Conservation (phyloP, 2,329 filamentous ascomycete species). For the Blastomyces percursus region DNA sequence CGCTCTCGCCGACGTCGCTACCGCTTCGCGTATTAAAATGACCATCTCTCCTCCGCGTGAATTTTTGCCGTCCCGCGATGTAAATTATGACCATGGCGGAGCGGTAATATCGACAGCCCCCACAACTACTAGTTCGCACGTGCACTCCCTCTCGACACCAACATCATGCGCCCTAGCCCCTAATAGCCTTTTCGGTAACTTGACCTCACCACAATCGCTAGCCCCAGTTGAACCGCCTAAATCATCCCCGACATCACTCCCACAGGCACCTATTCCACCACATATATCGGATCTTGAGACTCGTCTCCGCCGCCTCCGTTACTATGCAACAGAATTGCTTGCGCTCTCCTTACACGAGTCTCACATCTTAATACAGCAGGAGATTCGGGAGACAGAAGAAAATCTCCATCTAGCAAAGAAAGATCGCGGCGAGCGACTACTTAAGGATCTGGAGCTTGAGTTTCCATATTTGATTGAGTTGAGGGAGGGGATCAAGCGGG, state of each 20-base stretch:
- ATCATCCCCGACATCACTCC: constrained; percentile 2
- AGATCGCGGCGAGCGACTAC: constrained; percentile 12
- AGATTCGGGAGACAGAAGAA: constrained; percentile 15
- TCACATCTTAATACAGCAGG: constrained; percentile 17
- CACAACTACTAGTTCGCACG: constrained; percentile 1
- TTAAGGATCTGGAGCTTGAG: constrained; percentile 11
- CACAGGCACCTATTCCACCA: constrained; percentile 7
- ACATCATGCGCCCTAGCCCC: neutral
- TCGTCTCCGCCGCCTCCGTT: constrained; percentile 15
- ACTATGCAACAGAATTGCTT: constrained; percentile 19
- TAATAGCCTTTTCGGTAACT: neutral
- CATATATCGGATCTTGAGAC: constrained; percentile 14
- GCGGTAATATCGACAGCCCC: constrained; percentile 5
- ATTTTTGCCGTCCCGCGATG: neutral
- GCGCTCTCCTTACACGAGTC: constrained; percentile 20
- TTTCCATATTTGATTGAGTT: constrained; percentile 12
- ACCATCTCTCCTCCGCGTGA: neutral
- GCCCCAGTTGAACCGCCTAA: constrained; percentile 1
- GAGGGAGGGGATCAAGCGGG: constrained; percentile 11
- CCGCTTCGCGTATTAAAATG: constrained; percentile 3
- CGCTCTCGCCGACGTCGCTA: constrained; percentile 7
- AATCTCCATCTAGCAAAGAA: constrained; percentile 9
- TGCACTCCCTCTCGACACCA: neutral
- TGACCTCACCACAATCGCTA: constrained; percentile 1
- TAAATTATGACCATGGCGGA: constrained; percentile 8